Evolutionary conservation across 345 rosid genomes (phyloP).

Genomic region (Citrus australasica): DNA sequence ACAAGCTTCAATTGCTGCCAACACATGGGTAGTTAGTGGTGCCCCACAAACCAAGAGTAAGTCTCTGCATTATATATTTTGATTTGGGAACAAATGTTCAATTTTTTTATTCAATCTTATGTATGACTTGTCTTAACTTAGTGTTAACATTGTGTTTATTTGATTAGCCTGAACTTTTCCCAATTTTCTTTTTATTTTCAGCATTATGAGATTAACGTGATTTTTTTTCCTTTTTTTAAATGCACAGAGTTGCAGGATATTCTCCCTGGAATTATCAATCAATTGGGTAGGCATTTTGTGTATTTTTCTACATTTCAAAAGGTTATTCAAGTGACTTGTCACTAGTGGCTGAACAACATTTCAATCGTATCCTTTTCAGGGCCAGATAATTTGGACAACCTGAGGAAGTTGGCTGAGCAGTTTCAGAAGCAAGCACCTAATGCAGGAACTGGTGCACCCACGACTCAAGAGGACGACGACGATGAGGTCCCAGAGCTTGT

Average conservation of each 20-base stretch:
- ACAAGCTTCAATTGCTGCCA: slow-evolving; percentile 91
- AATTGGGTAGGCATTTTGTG: slow-evolving; percentile 53
- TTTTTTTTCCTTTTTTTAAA: neutral
- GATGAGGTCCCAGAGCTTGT: slow-evolving; percentile 93
- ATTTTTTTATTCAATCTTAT: neutral
- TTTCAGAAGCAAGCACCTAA: slow-evolving; percentile 70
- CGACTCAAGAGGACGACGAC: slow-evolving; percentile 61
- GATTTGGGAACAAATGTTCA: neutral
- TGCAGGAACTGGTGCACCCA: slow-evolving; percentile 33
- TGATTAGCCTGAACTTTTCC: neutral
- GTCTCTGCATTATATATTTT: neutral
- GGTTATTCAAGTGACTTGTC: neutral
- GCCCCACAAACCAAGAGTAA: slow-evolving; percentile 89
- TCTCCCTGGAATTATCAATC: slow-evolving; percentile 83
- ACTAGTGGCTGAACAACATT: neutral
- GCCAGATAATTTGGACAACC: slow-evolving; percentile 86
- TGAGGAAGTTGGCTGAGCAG: slow-evolving; percentile 95
- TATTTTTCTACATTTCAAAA: neutral
- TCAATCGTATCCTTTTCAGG: slow-evolving; percentile 35
- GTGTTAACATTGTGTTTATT: neutral
- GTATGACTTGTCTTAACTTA: neutral
- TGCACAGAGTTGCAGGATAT: slow-evolving; percentile 83
- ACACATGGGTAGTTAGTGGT: slow-evolving; percentile 98
- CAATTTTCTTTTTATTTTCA: neutral
- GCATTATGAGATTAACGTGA: neutral